Base-by-base conservation (phyloP, 345 rosid species). In the Pistacia integerrima region DNA sequence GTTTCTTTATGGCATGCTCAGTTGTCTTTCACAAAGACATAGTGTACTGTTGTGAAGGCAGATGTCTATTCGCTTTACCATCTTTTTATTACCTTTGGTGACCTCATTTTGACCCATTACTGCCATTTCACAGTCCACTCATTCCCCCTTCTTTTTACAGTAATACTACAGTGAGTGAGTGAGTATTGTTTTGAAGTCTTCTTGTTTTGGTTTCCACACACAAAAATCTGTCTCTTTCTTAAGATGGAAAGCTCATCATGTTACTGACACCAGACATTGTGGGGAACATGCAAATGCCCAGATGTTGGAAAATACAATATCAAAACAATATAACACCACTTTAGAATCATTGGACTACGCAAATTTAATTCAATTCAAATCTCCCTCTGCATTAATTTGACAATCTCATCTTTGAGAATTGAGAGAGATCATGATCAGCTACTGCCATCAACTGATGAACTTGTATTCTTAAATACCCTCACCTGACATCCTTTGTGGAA, bases 231-330 rank as follows among this genome's bases (percentile, higher is more conserved):
- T 38, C 65, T n/a, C 81, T 76, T 76, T 69, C 76, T 70, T 64
- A 62, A 30, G 65, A 70, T 65, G 74, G 83, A 74, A 79, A 83
- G 41, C 65, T 44, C 49, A 79, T 83, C 63, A 79, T 82, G 77
- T 36, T 28, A 68, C 85, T 79, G 83, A 63, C 77, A 70, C 63
- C 76, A 73, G 80, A 76, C 85, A 68, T n/a, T 74, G 83, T 77
- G 75, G 80, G 85, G 74, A 79, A 82, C 74, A 68, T 69, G 82
- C 85, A 74, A 73, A 49, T 67, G 48, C 38, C n/a, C 11, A 48
- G 74, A 51, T 79, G 73, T 81, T 81, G 81, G 78, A 69, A 74
- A 77, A 64, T 30, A 48, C 73, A 64, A 52, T 16, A 48, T 46
- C 65, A 76, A 62, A 14, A 64, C 17, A 17, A 25, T 20, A 18